Evolutionary conservation across 345 rosid species (phyloP).

Genomic region (Brassica nigra): DNA sequence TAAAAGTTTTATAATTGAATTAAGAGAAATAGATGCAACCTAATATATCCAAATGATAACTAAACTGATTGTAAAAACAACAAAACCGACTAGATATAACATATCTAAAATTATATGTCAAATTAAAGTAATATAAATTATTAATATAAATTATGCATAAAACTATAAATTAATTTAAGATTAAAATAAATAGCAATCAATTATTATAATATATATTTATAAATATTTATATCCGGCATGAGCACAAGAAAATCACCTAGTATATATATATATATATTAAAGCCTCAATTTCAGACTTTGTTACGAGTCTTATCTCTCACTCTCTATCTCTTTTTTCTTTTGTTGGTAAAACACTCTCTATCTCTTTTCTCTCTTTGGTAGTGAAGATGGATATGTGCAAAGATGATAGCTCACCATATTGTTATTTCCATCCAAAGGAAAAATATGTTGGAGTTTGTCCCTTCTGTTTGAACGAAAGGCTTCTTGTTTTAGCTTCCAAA

Average conservation of each 20-base stretch:
- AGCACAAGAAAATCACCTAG: too few relatives aligned
- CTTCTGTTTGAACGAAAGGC: constrained; percentile 81
- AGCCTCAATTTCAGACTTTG: constrained; percentile 16
- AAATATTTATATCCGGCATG: too few relatives aligned
- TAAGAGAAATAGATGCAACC: too few relatives aligned
- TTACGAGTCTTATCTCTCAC: constrained; percentile 13
- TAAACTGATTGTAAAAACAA: too few relatives aligned
- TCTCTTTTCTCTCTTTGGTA: neutral
- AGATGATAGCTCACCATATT: constrained; percentile 60
- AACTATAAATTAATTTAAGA: too few relatives aligned
- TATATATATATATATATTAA: constrained; percentile 15
- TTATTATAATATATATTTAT: neutral
- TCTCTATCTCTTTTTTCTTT: neutral
- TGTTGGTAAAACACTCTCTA: neutral
- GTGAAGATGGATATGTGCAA: constrained; percentile 56
- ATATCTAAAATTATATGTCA: too few relatives aligned
- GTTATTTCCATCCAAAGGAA: constrained; percentile 80
- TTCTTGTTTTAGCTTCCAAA: constrained; percentile 69
- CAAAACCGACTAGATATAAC: too few relatives aligned
- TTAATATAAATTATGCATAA: too few relatives aligned
- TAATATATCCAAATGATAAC: too few relatives aligned
- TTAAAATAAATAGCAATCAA: too few relatives aligned
- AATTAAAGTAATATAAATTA: too few relatives aligned
- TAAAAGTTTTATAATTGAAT: too few relatives aligned
- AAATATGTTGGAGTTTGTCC: constrained; percentile 72